A percentile compares a stretch with the other conserved stretches of the same genome.
Conservation (phyloP, 305 asterid species). For the Ajuga reptans region DNA sequence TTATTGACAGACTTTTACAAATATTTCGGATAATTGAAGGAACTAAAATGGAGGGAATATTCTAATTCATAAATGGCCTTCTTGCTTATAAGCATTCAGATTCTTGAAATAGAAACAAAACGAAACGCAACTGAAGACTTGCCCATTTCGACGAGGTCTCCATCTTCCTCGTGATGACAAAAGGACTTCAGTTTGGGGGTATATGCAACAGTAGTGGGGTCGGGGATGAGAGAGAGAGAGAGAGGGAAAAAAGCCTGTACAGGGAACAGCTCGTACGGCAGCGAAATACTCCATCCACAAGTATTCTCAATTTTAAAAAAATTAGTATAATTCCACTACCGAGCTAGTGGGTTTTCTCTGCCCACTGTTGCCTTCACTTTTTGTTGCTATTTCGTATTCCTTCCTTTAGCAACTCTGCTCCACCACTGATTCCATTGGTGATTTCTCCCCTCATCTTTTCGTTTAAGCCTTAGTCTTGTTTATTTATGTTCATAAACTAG, state of each 20-base stretch:
- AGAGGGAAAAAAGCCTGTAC: neutral
- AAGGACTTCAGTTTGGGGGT: neutral
- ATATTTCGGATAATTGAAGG: no score
- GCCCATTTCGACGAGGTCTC: neutral
- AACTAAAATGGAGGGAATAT: no score
- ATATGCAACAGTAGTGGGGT: neutral
- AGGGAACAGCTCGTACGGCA: neutral
- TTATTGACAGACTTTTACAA: no score
- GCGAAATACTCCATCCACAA: neutral
- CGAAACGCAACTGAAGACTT: neutral
- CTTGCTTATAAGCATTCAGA: no score
- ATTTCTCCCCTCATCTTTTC: neutral
- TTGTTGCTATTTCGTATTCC: neutral
- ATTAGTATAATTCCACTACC: neutral
- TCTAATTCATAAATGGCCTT: no score
- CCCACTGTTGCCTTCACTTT: neutral
- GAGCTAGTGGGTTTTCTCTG: conserved; percentile 8
- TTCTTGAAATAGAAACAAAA: no score
- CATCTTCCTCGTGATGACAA: neutral
- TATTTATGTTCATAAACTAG: neutral
- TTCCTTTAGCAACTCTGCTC: neutral
- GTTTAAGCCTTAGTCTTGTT: neutral
- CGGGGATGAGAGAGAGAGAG: no score
- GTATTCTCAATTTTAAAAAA: neutral
- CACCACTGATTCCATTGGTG: neutral